phyloP scores from a whole-genome alignment of 192 early-diverging fungal genomes.

The Cetraspora pellucida region DNA sequence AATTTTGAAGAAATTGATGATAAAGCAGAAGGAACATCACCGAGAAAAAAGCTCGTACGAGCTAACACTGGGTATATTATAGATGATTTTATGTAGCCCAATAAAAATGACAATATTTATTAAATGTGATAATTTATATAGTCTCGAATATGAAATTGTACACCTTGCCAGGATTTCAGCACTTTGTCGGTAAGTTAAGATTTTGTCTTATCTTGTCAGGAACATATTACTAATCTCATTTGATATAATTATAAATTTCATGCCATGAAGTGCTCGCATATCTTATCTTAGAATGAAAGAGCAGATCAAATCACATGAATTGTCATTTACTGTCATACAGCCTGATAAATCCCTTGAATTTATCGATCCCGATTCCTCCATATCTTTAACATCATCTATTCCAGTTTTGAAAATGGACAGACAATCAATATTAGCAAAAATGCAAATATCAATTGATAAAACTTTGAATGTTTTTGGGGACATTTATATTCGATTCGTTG shows the following conservation, averaged over 20 bases:
- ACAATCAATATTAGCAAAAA: neutral
- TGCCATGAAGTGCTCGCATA: neutral
- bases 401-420: conserved; percentile 5
- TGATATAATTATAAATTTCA: neutral
- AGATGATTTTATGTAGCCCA: neutral
- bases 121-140: neutral
- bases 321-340: neutral
- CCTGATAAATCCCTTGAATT: neutral
- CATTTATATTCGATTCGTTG: conserved; percentile 12
- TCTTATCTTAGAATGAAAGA: neutral
- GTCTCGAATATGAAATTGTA: neutral
- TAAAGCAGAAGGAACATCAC: neutral
- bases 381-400: neutral
- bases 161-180: neutral
- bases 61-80: neutral
- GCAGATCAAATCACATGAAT: neutral
- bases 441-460: conserved; percentile 14
- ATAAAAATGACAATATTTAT: neutral
- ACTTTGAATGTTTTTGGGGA: conserved; percentile 8
- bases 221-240: neutral
- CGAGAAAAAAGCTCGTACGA: neutral
- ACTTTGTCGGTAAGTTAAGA: neutral
- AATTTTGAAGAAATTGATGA: neutral
- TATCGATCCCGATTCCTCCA: neutral
- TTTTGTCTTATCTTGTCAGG: neutral